Conservation (phyloP, 129 eudicot genomes). For the Silybum marianum region DNA sequence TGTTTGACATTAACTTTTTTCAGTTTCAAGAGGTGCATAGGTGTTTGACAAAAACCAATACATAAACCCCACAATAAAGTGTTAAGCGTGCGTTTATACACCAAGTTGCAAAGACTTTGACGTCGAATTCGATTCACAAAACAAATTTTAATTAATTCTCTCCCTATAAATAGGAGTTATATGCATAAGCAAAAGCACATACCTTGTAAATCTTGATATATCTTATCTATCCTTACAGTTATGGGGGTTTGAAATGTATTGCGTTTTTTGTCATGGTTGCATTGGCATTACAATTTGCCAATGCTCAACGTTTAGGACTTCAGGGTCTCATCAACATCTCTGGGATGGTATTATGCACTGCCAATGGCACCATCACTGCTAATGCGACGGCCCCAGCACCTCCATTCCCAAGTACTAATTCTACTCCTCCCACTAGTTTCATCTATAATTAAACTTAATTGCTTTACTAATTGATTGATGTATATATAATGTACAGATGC, state of each 20-base stretch:
- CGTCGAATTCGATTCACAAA: not conserved
- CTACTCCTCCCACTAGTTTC: no score
- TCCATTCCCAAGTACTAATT: conserved; percentile 18
- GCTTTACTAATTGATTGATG: no score
- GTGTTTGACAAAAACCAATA: not conserved
- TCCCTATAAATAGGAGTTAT: not conserved
- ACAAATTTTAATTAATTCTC: not conserved
- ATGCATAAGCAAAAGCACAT: not conserved
- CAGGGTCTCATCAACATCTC: conserved; percentile 8
- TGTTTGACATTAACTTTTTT: no score
- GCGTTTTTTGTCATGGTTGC: conserved; percentile 23
- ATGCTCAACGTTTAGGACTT: no score
- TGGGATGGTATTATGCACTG: conserved; percentile 24
- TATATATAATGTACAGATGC: conserved; percentile 19
- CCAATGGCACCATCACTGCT: not conserved
- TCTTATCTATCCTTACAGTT: not conserved
- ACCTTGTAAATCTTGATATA: not conserved
- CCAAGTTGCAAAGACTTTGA: conserved; percentile 20
- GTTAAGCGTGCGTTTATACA: conserved; percentile 8
- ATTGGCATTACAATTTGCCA: conserved; percentile 17
- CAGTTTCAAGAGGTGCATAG: not conserved
- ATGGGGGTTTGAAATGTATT: conserved; percentile 30
- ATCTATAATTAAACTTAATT: no score
- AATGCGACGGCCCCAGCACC: conserved; percentile 29
- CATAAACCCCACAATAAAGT: conserved; percentile 5